Evolutionary conservation across 192 early-diverging fungal genomes (phyloP), one percentile per base, ranked within the genome.

Genomic region (Coemansia sp.): DNA sequence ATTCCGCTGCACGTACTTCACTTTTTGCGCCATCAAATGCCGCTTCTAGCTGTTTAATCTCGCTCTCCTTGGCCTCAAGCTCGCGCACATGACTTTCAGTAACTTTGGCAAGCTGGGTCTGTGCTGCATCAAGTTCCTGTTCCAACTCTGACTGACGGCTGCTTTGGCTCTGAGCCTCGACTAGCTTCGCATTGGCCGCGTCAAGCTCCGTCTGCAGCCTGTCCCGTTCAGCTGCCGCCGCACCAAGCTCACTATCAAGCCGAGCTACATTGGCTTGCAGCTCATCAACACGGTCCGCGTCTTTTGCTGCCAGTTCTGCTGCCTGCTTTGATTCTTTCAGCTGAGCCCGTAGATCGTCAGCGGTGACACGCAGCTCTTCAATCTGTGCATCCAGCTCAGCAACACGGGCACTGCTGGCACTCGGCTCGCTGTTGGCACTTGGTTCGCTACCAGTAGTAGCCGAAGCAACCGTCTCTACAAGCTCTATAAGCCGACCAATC

Each of bases 401-500:
- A 27, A 26, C 57, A 48, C 53, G 53, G n/a, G 59, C 35, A 29
- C 32, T n/a, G 5, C 23, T 10, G 14, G 41, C 27, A 19, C 18
- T 2, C 37, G 55, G 9, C 13, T 22, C 27, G 55, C 13, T 23
- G 55, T 37, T 37, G 29, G 35, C 20, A 19, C 9, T 2, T 13
- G 37, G 9, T 22, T 22, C 27, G 55, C 13, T 39, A 37, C 55
- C n/a, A 18, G 35, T 22, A 35, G 32, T 35, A 23, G 19, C 27
- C 16, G 8, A 35, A 19, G 49, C 41, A 45, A 45, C 41, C 16
- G 41, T 10, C 47, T 73, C 75, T 19, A 78, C 38, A 45, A 78
- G 75, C 29, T 57, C 47, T 8, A 74, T 48, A 0, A 80, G 71
- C 57, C 57, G 53, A 3, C 37, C 54, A 19, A 80, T 65, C 56